Base-by-base conservation (phyloP, 2,329 filamentous ascomycete genomes). In the Cladosporium sp. region DNA sequence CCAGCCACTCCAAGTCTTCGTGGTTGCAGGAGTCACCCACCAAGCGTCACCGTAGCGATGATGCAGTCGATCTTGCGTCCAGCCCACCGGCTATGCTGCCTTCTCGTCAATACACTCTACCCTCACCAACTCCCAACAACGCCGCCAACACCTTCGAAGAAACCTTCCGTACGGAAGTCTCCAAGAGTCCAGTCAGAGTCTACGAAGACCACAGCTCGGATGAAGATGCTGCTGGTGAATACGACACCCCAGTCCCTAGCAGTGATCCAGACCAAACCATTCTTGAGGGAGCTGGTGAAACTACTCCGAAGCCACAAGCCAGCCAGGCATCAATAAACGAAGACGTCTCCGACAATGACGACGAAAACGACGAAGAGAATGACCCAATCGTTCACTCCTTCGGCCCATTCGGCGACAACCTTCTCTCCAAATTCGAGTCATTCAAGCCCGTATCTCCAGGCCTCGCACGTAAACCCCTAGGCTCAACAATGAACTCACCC, bases 371-470 rank as follows among this genome's bases (percentile, higher is more conserved):
- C 59, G 91, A 96, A 72, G 92, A 97, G 69, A 96, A 96, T 56
- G 93, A 97, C 59, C 91, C 91, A 2, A 83, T 95, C 49, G 76
- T 96, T 15, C 88, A 93, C 68, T 95, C 91, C 0, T 96, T 96
- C 58, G 91, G 90, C 13, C 89, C 90, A 1, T 95, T 88, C 62
- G 90, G 89, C 36, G 86, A 87, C 48, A 88, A 95, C 64, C 77
- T 95, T 32, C 82, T 92, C n/a, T 81, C 82, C 54, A 84, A 88
- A 20, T 79, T 96, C 67, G 86, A 88, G 18, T 88, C 86, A 2
- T 86, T 96, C 72, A 79, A 77, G 43, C 78, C 87, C 4, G 70
- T 74, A 42, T 88, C 87, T 7, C 86, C 86, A 19, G 75, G 79
- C 58, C 70, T 55, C 58, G 65, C 56, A 43, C 63, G 63, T 52